Evolutionary conservation across 2,329 filamentous ascomycete genomes (phyloP), one percentile per base, ranked within the genome.

Genomic region (Fusarium drepaniforme): DNA sequence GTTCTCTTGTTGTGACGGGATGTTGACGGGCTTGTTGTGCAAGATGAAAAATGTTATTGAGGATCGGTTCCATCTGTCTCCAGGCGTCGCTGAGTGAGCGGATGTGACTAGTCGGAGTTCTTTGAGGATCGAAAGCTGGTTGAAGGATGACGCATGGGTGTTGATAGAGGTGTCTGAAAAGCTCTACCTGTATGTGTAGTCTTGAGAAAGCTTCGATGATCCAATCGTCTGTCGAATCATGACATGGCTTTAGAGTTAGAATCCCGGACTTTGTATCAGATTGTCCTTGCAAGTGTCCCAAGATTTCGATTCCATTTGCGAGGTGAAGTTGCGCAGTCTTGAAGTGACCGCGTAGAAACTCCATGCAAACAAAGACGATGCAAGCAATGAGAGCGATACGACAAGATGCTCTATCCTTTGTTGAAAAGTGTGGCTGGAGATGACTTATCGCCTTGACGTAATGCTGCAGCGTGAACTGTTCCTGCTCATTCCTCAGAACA

Each of bases 181-280:
- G 74, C n/a, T 77, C 74, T 15, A 76, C 64, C 66, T 80, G 79
- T 3, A 82, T 64, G 42, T 81, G 77, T 6, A 82, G 70, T 30
- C 80, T 77, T 1, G 79, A 77, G 37, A 88, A 85, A 3, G 81
- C 82, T 67, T 87, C 85, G 4, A 84, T 71, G 18, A 89, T 84
- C 80, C 83, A 85, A 44, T 84, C 80, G 53, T 88, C 86, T 1
- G 81, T 75, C 1, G 79, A 79, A 6, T 83, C 81, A 5, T 33
- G 68, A 3, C 57, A 67, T 13, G 68, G 46, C 23, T 70, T 69
- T 16, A 77, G 5, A 4, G 61, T 40, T 16, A 78, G 51, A 12
- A 68, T 40, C 2, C 69, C 68, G 16, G 66, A 69, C 64, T 69
- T 68, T 83, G 84, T 23, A 83, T 72, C 40, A 69, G 80, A 42